Evolutionary conservation across 1,139 yeast genomes (phyloP), one percentile per base, ranked within the genome.

Genomic region (Diutina mesorugosa): DNA sequence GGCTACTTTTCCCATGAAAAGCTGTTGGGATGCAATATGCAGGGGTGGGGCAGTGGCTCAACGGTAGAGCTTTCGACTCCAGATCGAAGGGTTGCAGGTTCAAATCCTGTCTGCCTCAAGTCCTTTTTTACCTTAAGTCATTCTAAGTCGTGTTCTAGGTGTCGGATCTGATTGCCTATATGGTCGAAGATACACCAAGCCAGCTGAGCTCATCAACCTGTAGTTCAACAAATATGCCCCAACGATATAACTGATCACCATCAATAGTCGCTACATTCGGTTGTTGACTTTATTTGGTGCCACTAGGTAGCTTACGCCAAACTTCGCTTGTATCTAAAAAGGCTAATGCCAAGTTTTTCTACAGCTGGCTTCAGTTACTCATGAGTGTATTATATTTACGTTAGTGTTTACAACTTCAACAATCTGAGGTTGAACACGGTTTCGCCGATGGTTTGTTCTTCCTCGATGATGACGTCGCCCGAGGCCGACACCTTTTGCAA

Each of bases 51-150:
- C 88, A 85, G 88, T 84, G 89, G 90, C 90, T 85, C 90, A 84
- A 85, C 84, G 90, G 90, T 83, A 84, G 90, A 84, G 90, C 89
- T 83, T 84, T 84, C 84, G 90, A 85, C 84, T 85, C 90, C 90
- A 84, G 79, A 61, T 61, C 62, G 60, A 61, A 61, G 61, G 63
- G 63, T 61, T 61, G 63, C 63, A 61, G 63, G 63, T 61, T 61
- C 63, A 61, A 61, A 60, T 61, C 63, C 63, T 61, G 63, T 61
- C 63, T 59, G 63, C 60, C 62, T 61, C 63, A 61, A 55, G 35
- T 58, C 60, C 59, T 57, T 56, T 32, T 18, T 50, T 30, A 6
- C 18, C 8, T 7, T 47, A 21, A 21, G 3, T 21, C 26, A 21
- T 21, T 21, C 3, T 4, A 21, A 21, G 26, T 21, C 26, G 26